Percentiles rank a stretch among this genome's conserved stretches.
These are phyloP conservation scores for Dactylellina leptospora DNA, from an alignment of 2,329 filamentous ascomycete genomes.

Conservation along the genomic window DNA sequence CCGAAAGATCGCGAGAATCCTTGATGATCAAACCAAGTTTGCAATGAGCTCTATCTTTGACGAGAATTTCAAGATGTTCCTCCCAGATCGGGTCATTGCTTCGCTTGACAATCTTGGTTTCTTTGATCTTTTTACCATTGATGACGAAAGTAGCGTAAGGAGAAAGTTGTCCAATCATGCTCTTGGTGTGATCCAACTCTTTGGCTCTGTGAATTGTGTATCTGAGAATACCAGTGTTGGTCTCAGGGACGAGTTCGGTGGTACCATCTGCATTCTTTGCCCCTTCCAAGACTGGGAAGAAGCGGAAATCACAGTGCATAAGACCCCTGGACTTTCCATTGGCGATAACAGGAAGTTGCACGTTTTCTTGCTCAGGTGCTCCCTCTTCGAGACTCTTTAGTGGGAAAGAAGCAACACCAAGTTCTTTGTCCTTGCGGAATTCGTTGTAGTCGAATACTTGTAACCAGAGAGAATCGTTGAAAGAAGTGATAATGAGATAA, in stretches of 20 bases:
- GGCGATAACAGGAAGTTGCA: slow-evolving; percentile 81
- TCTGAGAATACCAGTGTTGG: slow-evolving; percentile 90
- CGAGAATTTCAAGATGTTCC: slow-evolving; percentile 90
- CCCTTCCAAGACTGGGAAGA: slow-evolving; percentile 89
- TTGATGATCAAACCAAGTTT: slow-evolving; percentile 93
- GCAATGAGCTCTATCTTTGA: slow-evolving; percentile 89
- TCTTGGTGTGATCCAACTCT: slow-evolving; percentile 91
- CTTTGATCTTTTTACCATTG: slow-evolving; percentile 89
- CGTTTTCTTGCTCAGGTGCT: slow-evolving; percentile 80
- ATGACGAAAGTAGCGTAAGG: slow-evolving; percentile 88
- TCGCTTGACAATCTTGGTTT: slow-evolving; percentile 90
- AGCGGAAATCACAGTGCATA: slow-evolving; percentile 82
- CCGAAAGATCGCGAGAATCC: slow-evolving; percentile 85
- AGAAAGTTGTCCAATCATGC: slow-evolving; percentile 86
- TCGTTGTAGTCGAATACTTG: slow-evolving; percentile 93
- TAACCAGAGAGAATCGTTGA: slow-evolving; percentile 85
- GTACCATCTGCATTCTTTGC: slow-evolving; percentile 78
- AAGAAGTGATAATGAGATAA: slow-evolving; percentile 91
- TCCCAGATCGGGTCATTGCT: slow-evolving; percentile 98
- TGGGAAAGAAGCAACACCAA: slow-evolving; percentile 84
- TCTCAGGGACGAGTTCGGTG: slow-evolving; percentile 80
- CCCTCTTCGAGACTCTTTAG: slow-evolving; percentile 80
- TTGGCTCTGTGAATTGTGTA: slow-evolving; percentile 97
- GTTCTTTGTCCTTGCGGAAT: slow-evolving; percentile 92
- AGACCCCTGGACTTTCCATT: slow-evolving; percentile 85